These are phyloP conservation scores for Penicillium sp. DNA, from an alignment of 2,329 filamentous ascomycete genomes.

Conservation along the genomic window DNA sequence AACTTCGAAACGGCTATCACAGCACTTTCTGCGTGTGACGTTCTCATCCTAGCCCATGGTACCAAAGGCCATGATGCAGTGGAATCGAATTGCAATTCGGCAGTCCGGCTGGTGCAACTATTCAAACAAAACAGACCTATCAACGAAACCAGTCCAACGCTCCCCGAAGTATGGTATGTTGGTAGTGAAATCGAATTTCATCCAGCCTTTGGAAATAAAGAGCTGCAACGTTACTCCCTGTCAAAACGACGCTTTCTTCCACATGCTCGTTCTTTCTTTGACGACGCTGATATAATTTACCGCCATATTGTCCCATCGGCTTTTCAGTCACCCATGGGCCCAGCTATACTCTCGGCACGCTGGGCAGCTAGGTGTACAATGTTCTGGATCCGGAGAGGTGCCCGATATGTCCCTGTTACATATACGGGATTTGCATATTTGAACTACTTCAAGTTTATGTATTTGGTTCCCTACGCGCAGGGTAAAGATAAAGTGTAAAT, in stretches of 20 bases:
- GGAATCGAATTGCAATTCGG: conserved; percentile 14
- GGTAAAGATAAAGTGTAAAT: not conserved
- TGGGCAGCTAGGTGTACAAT: conserved; percentile 16
- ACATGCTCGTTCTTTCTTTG: conserved; percentile 20
- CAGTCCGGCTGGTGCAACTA: conserved; percentile 9
- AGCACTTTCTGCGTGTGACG: conserved; percentile 9
- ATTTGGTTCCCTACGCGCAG: conserved; percentile 2
- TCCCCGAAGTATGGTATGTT: conserved; percentile 22
- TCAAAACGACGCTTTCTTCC: conserved; percentile 18
- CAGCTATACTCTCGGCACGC: conserved; percentile 9
- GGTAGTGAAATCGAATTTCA: conserved; percentile 17
- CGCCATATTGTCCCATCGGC: conserved; percentile 19
- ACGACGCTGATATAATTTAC: conserved; percentile 13
- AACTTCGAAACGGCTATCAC: not conserved
- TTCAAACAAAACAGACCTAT: conserved; percentile 9
- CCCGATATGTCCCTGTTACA: conserved; percentile 20
- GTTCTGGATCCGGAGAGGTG: conserved; percentile 24
- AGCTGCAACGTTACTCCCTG: conserved; percentile 8
- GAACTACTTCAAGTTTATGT: conserved; percentile 19
- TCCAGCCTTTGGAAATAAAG: conserved; percentile 7
- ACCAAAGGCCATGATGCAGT: conserved; percentile 13
- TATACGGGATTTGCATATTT: conserved; percentile 16
- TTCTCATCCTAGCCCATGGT: conserved; percentile 18
- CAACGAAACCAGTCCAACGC: not conserved
- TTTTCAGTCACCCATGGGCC: conserved; percentile 9